Evolutionary conservation across 176 grass and related monocot species (phyloP), one percentile per base, ranked within the genome.

Genomic region (Musa itinerans): DNA sequence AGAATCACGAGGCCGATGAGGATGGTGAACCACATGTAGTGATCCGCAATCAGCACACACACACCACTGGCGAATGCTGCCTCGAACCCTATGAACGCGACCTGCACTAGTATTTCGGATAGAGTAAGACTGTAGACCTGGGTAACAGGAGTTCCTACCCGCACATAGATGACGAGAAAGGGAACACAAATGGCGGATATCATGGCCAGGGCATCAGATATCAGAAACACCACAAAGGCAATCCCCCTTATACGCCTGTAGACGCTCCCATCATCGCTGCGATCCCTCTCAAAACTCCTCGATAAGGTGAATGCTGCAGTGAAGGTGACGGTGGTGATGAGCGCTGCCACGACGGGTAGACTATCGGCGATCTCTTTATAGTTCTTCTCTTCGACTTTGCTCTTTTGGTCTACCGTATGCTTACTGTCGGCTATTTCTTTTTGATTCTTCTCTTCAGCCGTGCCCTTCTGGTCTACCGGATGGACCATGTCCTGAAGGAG

Each of bases 321-420:
- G 54, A 82, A 82, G 54, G 80, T 68, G 26, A 76, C 80, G 25
- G 80, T 76, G 11, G 80, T 58, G 57, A 76, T 56, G 23, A 82
- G 72, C 50, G 68, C 61, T 13, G 80, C 25, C 55, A 50, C 34
- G 12, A 82, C 49, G 13, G 23, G 71, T 17, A 76, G 48, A 5
- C 34, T 26, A 2, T 76, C 58, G 22, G 50, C 19, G 43, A 54
- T 53, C 3, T 9, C 10, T 2, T 13, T n/a, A 15, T 34, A 14
- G 15, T 12, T 67, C 15, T 74, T 74, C 16, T 48, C 23, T 25
- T 50, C 79, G 14, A 10, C 22, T 50, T 50, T 0, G 0, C 21
- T 20, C 11, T 73, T 11, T 8, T 58, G 23, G 25, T 20, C 22
- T 57, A 2, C 54, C 2, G 10, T 57, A 16, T 12, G 10, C 12